These are phyloP conservation scores for Cladophialophora chaetospira DNA, from an alignment of 2,329 filamentous ascomycete species.

Conservation along the genomic window DNA sequence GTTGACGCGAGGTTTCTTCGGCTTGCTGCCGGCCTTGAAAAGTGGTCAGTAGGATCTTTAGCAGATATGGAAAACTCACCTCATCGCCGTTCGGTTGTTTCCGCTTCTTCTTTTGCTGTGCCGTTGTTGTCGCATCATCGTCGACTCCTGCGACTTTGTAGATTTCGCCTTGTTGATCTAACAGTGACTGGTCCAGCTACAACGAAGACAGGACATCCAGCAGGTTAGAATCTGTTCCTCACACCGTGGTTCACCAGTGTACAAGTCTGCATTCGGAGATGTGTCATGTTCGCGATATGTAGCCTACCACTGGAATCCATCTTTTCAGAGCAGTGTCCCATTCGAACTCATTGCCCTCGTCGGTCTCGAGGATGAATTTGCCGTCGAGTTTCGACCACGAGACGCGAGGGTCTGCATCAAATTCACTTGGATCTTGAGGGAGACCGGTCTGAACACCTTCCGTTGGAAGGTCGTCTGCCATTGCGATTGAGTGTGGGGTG, in stretches of 20 bases:
- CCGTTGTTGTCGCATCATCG: constrained; percentile 51
- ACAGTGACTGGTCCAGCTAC: constrained; percentile 61
- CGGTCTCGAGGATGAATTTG: constrained; percentile 81
- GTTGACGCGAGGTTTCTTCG: constrained; percentile 62
- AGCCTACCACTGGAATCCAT: constrained; percentile 70
- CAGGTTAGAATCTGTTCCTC: constrained; percentile 30
- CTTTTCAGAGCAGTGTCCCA: constrained; percentile 70
- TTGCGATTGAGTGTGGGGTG: neutral
- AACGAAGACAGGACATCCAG: constrained; percentile 23
- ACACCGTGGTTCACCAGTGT: constrained; percentile 22
- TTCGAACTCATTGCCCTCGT: constrained; percentile 81
- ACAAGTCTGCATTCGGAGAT: constrained; percentile 22
- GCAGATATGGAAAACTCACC: constrained; percentile 41
- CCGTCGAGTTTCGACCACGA: constrained; percentile 81
- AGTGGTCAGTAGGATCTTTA: constrained; percentile 39
- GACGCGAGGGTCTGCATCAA: constrained; percentile 77
- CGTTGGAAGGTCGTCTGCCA: constrained; percentile 22
- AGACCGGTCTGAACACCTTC: constrained; percentile 40
- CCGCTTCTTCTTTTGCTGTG: constrained; percentile 53
- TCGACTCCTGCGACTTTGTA: constrained; percentile 64
- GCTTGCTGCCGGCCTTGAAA: constrained; percentile 34
- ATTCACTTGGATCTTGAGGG: constrained; percentile 63
- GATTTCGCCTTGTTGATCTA: constrained; percentile 63
- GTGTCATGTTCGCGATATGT: constrained; percentile 13
- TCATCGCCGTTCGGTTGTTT: constrained; percentile 56